Evolutionary conservation across 2,329 filamentous ascomycete genomes (phyloP).

Genomic region (Pseudogymnoascus sp.): DNA sequence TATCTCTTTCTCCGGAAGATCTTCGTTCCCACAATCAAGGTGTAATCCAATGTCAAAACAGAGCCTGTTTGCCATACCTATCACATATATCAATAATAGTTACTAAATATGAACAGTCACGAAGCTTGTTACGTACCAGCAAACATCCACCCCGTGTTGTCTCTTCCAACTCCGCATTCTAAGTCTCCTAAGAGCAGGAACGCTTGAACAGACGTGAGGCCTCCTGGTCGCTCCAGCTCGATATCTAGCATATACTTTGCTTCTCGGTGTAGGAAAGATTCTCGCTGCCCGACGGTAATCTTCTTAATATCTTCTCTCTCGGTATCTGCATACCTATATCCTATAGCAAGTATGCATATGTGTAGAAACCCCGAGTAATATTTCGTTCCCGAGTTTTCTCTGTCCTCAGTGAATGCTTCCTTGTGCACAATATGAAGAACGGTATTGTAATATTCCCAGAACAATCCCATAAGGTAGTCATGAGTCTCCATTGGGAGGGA

Average conservation of each 20-base stretch:
- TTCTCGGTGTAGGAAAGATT: constrained; percentile 47
- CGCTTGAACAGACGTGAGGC: constrained; percentile 45
- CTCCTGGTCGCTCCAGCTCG: constrained; percentile 45
- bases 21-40: constrained; percentile 36
- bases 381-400: constrained; percentile 37
- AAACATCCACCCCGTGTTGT: constrained; percentile 50
- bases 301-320: constrained; percentile 41
- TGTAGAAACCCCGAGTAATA: constrained; percentile 48
- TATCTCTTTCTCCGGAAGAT: constrained; percentile 39
- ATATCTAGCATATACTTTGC: constrained; percentile 48
- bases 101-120: constrained; percentile 1
- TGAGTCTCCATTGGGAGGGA: constrained; percentile 40
- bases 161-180: constrained; percentile 46
- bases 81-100: constrained; percentile 1
- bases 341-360: constrained; percentile 45
- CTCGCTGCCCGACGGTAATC: constrained; percentile 39
- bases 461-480: constrained; percentile 45
- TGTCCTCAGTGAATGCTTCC: constrained; percentile 42
- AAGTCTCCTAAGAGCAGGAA: constrained; percentile 45
- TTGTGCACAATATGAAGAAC: constrained; percentile 43
- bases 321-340: constrained; percentile 44
- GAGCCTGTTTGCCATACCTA: constrained; percentile 37
- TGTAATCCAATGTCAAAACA: constrained; percentile 44
- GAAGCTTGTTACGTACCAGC: constrained; percentile 33
- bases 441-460: constrained; percentile 46